Evolutionary conservation across 208 protist species (phyloP).

Genomic region (Leishmania lainsoni): DNA sequence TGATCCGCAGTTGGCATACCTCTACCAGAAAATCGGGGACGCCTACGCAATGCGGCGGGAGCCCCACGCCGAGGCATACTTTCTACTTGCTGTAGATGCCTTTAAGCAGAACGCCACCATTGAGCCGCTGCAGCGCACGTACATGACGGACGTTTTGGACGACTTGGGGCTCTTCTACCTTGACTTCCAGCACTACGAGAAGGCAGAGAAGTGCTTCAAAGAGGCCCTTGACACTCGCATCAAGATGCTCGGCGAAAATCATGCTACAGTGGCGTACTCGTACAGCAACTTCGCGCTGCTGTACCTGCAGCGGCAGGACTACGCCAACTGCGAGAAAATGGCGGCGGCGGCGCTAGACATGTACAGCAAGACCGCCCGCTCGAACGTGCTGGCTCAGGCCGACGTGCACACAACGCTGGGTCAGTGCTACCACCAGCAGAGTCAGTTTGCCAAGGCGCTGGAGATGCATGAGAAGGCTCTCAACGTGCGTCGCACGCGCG

Average conservation of each 20-base stretch:
- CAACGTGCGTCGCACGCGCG: constrained; percentile 83
- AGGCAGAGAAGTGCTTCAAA: constrained; percentile 89
- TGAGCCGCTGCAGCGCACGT: constrained; percentile 84
- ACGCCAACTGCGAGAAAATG: constrained; percentile 80
- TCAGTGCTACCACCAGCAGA: constrained; percentile 73
- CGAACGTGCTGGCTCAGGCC: constrained; percentile 84
- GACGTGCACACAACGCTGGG: constrained; percentile 86
- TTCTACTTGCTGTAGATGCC: constrained; percentile 79
- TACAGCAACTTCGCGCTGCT: constrained; percentile 91
- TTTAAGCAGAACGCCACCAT: constrained; percentile 77
- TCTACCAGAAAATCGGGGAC: constrained; percentile 90
- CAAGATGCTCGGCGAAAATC: constrained; percentile 85
- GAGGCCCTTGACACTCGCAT: constrained; percentile 87
- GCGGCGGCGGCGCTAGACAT: constrained; percentile 74
- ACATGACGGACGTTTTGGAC: constrained; percentile 89
- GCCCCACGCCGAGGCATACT: constrained; percentile 86
- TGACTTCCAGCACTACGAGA: constrained; percentile 89
- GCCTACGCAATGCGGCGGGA: constrained; percentile 83
- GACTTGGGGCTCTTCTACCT: constrained; percentile 90
- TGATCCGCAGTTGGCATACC: constrained; percentile 82
- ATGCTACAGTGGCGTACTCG: constrained; percentile 89
- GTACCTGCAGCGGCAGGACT: constrained; percentile 76
- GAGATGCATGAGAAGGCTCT: constrained; percentile 85
- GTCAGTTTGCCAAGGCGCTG: constrained; percentile 57
- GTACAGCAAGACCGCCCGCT: constrained; percentile 86